Evolutionary conservation across 1,139 yeast genomes (phyloP).

Genomic region (Saccharomycopsis hybrid): DNA sequence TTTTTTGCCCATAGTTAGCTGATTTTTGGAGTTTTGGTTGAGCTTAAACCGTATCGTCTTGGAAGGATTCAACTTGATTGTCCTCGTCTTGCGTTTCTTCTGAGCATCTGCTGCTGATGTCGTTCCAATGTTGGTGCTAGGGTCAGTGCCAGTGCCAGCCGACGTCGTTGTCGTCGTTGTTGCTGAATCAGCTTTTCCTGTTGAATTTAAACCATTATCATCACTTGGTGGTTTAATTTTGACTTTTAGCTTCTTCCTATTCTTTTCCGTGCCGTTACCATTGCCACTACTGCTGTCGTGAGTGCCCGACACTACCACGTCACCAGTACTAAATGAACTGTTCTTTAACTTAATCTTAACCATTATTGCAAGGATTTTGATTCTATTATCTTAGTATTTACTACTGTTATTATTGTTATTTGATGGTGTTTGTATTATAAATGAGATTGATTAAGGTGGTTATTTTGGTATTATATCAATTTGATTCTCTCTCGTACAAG

Average conservation of each 20-base stretch:
- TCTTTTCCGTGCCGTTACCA: not conserved
- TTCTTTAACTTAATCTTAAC: conserved; percentile 27
- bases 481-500: too few relatives aligned
- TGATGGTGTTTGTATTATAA: too few relatives aligned
- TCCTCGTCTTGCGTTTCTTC: not conserved
- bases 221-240: conserved; percentile 21
- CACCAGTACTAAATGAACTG: not conserved
- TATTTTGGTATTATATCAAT: too few relatives aligned
- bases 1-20: too few relatives aligned
- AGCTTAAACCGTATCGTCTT: not conserved
- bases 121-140: not conserved
- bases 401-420: too few relatives aligned
- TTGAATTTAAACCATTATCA: too few relatives aligned
- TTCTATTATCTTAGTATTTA: too few relatives aligned
- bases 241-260: conserved; percentile 24
- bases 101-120: conserved; percentile 17
- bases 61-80: not conserved
- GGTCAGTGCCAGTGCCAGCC: conserved; percentile 2
- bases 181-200: too few relatives aligned
- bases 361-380: too few relatives aligned
- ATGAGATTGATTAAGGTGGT: too few relatives aligned
- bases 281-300: not conserved
- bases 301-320: not conserved
- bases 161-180: not conserved
- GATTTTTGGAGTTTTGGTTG: conserved; percentile 20